A percentile compares a stretch with the other conserved stretches of the same genome.
phyloP scores from a whole-genome alignment of 164 flowering plant species.

The Kingdonia uniflora region DNA sequence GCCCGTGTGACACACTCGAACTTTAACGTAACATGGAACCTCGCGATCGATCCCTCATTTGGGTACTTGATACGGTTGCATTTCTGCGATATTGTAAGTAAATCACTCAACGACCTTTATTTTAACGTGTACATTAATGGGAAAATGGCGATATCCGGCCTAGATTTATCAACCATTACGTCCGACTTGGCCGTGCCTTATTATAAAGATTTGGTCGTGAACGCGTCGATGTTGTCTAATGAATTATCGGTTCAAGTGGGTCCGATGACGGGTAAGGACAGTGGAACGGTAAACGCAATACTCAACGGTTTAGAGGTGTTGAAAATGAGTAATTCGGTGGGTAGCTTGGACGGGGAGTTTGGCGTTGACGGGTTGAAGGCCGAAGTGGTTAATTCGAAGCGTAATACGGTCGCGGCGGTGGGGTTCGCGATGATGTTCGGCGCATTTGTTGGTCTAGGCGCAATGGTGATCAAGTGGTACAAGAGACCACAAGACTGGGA shows the following conservation, averaged over 20 bases:
- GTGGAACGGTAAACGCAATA: neutral
- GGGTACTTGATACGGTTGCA: neutral
- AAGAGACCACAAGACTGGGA: constrained; percentile 3
- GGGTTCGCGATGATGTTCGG: constrained; percentile 6
- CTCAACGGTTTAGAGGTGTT: neutral
- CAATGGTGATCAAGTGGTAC: constrained; percentile 2
- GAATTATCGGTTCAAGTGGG: neutral
- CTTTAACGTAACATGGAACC: neutral
- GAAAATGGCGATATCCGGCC: neutral
- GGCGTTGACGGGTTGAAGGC: neutral
- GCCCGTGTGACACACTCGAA: neutral
- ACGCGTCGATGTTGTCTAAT: neutral
- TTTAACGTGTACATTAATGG: constrained; percentile 2
- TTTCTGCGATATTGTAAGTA: constrained; percentile 1
- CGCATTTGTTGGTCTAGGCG: constrained; percentile 3
- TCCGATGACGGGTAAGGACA: neutral
- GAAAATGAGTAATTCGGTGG: neutral
- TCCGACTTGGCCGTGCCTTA: neutral
- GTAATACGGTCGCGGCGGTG: neutral
- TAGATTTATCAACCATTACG: neutral
- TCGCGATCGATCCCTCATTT: neutral
- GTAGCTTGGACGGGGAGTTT: neutral
- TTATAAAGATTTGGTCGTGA: neutral
- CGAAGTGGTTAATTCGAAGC: neutral
- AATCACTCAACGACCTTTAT: neutral